Evolutionary conservation across 1,284 basidiomycete species (phyloP), one percentile per base, ranked within the genome.

Genomic region (Pyrrhoderma lamaoense): DNA sequence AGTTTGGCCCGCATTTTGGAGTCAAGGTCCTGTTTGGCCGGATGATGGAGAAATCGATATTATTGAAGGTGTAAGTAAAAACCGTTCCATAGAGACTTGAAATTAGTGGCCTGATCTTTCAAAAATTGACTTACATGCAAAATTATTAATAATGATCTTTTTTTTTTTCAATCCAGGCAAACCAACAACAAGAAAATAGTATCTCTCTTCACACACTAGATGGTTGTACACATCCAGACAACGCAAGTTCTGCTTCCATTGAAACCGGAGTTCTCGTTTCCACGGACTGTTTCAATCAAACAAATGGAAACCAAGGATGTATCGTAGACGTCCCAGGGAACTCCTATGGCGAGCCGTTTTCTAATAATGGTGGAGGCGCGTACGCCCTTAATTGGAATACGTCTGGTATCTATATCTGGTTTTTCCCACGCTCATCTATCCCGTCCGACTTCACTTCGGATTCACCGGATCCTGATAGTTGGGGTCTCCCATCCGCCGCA

Each of bases 1-100:
- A 45, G 56, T 57, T 22, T 74, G 72, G 72, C 73, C 71, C 16
- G 72, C 74, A 9, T 70, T 64, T 56, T 67, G 65, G 67, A 64
- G 65, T 3, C 40, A 53, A 23, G 53, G 51, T 39, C 36, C 64
- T 62, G 62, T 64, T 47, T 73, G 71, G 70, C 71, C 71, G 0
- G 57, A 60, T 21, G 64, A 64, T 16, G 71, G 71, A 13, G 72
- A 74, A 59, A 72, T 74, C 46, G 71, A 74, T 59, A 71, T 74
- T 52, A 58, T 73, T n/a, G 71, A 72, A 56, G 61, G 63, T 21
- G 65, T 67, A 25, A 22, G 51, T 47, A 11, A 4, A 35, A 2
- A 11, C 25, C 11, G 4, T 31, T 22, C 42, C 35, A 13, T 42
- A n/a, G 19, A 23, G 22, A n/a, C n/a, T n/a, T n/a, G n/a, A n/a